A percentile compares a stretch with the other conserved stretches of the same genome.
Evolutionary conservation across 306 rosid genomes (phyloP).

Genomic region (Quercus gilva): DNA sequence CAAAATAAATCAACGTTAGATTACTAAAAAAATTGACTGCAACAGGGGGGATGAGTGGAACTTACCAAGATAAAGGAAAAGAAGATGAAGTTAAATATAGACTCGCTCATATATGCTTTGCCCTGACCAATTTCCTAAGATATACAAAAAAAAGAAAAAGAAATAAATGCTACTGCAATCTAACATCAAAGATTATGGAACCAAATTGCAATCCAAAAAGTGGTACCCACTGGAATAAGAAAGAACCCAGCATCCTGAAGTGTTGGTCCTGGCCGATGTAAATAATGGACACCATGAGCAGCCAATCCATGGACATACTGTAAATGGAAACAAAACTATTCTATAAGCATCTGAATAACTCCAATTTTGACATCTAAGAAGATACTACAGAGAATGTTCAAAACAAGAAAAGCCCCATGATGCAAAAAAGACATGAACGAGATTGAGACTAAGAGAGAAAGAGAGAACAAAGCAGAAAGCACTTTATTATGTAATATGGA

Average conservation of each 20-base stretch:
- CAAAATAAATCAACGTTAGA: not conserved
- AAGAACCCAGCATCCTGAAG: conserved; percentile 89
- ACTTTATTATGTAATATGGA: not conserved
- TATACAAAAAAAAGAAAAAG: not conserved
- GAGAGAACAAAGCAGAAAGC: not conserved
- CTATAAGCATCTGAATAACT: not conserved
- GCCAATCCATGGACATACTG: conserved; percentile 89
- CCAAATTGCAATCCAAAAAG: not conserved
- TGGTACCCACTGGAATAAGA: conserved; percentile 67
- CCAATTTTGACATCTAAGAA: not conserved
- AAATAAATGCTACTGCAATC: conserved; percentile 9
- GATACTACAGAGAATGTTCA: not conserved
- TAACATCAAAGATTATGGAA: not conserved
- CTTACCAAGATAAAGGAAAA: conserved; percentile 70
- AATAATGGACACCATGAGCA: conserved; percentile 84
- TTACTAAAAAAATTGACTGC: not conserved
- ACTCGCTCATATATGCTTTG: conserved; percentile 72
- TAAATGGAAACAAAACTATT: conserved; percentile 19
- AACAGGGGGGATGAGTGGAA: not conserved
- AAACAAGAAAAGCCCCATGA: not conserved
- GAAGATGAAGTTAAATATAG: conserved; percentile 58
- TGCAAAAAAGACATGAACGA: not conserved
- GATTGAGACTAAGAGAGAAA: not conserved
- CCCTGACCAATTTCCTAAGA: conserved; percentile 76
- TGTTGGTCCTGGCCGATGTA: conserved; percentile 77